These are phyloP conservation scores for Vigna nakashimae DNA, from an alignment of 306 rosid species.

Conservation along the genomic window DNA sequence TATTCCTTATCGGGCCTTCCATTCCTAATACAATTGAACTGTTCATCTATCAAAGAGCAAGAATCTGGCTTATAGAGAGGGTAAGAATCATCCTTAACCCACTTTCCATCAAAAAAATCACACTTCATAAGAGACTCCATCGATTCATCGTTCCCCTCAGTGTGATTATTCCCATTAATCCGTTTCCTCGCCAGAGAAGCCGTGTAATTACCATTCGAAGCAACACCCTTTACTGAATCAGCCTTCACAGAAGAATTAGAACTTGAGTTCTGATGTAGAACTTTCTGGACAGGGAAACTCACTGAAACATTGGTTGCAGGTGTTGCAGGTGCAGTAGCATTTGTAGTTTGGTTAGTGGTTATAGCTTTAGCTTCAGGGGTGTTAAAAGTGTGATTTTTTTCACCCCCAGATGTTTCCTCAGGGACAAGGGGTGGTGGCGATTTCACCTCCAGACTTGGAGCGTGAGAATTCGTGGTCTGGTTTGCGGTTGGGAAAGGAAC, in stretches of 20 bases:
- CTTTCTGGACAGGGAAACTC: neutral
- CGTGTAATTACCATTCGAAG: slow-evolving; percentile 48
- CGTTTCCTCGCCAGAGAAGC: slow-evolving; percentile 55
- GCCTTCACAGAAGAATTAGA: slow-evolving; percentile 12
- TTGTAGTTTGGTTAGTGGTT: neutral
- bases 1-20: slow-evolving; percentile 82
- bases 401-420: slow-evolving; percentile 30
- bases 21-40: slow-evolving; percentile 77
- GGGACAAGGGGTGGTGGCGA: slow-evolving; percentile 32
- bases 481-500: slow-evolving; percentile 34
- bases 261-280: slow-evolving; percentile 2
- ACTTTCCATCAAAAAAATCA: slow-evolving; percentile 79
- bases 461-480: slow-evolving; percentile 30
- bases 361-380: neutral
- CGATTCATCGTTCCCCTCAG: slow-evolving; percentile 46
- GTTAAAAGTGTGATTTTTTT: slow-evolving; percentile 45
- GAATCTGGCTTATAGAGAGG: slow-evolving; percentile 85
- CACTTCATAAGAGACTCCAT: slow-evolving; percentile 73
- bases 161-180: slow-evolving; percentile 36
- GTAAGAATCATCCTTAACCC: slow-evolving; percentile 81
- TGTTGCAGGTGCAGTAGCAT: slow-evolving; percentile 1
- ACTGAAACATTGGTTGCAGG: slow-evolving; percentile 16
- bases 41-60: slow-evolving; percentile 80
- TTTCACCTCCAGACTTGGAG: slow-evolving; percentile 13
- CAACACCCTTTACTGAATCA: slow-evolving; percentile 32